Evolutionary conservation across 345 rosid genomes (phyloP).

Genomic region (Bruguiera gymnorhiza): DNA sequence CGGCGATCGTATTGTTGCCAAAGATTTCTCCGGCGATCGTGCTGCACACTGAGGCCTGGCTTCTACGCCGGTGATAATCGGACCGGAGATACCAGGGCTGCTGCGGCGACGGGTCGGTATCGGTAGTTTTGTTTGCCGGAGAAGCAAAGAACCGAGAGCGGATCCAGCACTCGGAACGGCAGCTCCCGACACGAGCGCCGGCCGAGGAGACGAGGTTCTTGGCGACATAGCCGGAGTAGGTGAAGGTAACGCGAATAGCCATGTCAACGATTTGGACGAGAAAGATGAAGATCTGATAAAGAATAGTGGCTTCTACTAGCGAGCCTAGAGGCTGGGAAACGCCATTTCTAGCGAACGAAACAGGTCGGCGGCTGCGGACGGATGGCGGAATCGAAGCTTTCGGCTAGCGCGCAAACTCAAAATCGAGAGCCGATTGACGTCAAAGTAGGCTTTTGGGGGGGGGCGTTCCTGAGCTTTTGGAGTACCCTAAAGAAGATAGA

Average conservation of each 20-base stretch:
- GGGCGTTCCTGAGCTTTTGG: constrained; percentile 16
- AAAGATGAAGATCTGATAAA: constrained; percentile 26
- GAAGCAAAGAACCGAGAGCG: constrained; percentile 44
- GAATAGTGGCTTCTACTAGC: constrained; percentile 5
- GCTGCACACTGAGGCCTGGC: constrained; percentile 29
- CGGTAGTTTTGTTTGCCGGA: constrained; percentile 31
- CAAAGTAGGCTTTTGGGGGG: background rate
- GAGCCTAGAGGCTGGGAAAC: constrained; percentile 25
- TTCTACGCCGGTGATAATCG: constrained; percentile 11
- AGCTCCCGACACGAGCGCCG: constrained; percentile 43
- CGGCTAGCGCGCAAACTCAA: background rate
- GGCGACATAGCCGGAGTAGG: constrained; percentile 58
- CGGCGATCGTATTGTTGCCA: constrained; percentile 41
- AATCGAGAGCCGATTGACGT: background rate
- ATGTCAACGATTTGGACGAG: constrained; percentile 40
- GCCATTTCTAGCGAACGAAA: constrained; percentile 18
- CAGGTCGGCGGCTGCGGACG: constrained; percentile 16
- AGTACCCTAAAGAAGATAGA: too few relatives aligned
- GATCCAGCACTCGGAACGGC: constrained; percentile 49
- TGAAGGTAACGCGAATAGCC: constrained; percentile 74
- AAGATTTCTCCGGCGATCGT: constrained; percentile 46
- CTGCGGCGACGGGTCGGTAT: constrained; percentile 32
- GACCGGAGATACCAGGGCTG: constrained; percentile 14
- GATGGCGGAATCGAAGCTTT: constrained; percentile 23
- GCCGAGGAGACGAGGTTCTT: constrained; percentile 54